Conservation (phyloP, 768 basidiomycete species). For the Scleroderma citrinum region DNA sequence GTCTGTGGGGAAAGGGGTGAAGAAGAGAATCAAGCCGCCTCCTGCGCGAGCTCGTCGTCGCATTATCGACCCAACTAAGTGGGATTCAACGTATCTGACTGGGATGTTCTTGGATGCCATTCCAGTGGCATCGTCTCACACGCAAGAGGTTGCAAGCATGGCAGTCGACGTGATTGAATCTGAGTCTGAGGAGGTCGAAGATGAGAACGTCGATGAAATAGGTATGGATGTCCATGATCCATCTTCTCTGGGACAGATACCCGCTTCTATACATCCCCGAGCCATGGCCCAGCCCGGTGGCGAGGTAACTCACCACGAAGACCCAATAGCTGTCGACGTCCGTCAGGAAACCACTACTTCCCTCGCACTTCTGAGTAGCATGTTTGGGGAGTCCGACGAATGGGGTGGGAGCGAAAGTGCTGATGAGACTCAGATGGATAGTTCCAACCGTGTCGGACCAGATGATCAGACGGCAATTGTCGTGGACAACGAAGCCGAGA, state of each 20-base stretch:
- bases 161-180: background rate
- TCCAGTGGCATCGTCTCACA: background rate
- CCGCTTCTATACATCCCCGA: no score
- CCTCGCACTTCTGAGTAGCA: conserved; percentile 37
- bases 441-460: conserved; percentile 19
- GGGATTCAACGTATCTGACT: conserved; percentile 64
- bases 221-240: no score
- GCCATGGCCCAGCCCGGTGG: no score
- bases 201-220: no score
- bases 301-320: background rate
- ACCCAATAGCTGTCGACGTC: background rate
- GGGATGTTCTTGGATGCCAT: conserved; percentile 57
- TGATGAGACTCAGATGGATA: conserved; percentile 52
- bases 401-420: conserved; percentile 60
- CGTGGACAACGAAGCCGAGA: conserved; percentile 21
- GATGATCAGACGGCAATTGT: background rate
- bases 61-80: conserved; percentile 69
- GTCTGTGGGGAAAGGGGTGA: conserved; percentile 29
- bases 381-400: conserved; percentile 49
- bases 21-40: conserved; percentile 43
- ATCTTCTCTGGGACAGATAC: no score
- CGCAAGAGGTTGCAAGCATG: no score
- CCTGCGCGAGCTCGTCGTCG: conserved; percentile 52
- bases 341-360: conserved; percentile 11
- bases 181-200: background rate